phyloP scores from a whole-genome alignment of 2,329 filamentous ascomycete species.

The Coniochaeta ligniaria region DNA sequence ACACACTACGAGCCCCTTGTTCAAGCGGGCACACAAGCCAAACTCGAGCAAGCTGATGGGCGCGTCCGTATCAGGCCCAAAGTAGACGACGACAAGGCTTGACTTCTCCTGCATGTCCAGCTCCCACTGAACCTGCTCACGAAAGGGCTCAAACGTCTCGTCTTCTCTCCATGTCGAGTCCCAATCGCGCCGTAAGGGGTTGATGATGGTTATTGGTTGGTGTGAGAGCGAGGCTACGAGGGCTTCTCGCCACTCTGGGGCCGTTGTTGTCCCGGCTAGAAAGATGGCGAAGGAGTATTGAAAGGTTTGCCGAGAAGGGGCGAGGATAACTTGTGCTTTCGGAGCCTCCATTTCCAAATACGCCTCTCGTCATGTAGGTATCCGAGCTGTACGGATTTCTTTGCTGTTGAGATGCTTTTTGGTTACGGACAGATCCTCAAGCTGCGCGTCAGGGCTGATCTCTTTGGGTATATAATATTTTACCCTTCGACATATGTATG shows the following conservation, averaged over 20 bases:
- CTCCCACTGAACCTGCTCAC: slow-evolving; percentile 54
- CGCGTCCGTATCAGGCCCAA: slow-evolving; percentile 42
- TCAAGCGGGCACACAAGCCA: slow-evolving; percentile 38
- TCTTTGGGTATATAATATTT: no score
- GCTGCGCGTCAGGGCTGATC: no score
- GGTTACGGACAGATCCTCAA: neutral
- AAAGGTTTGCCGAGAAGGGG: neutral
- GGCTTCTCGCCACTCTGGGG: slow-evolving; percentile 42
- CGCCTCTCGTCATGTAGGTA: neutral
- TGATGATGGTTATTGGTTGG: slow-evolving; percentile 45
- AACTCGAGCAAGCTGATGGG: slow-evolving; percentile 55
- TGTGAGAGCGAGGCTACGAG: slow-evolving; percentile 33
- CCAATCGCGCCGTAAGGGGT: slow-evolving; percentile 52
- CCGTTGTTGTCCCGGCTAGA: slow-evolving; percentile 48
- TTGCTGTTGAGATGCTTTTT: neutral
- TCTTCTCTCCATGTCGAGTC: slow-evolving; percentile 45
- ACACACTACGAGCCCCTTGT: slow-evolving; percentile 46
- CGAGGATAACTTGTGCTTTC: slow-evolving; percentile 4
- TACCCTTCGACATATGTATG: no score
- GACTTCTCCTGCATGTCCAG: slow-evolving; percentile 46
- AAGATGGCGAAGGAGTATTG: slow-evolving; percentile 34
- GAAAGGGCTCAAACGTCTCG: slow-evolving; percentile 35
- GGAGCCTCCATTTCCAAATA: neutral
- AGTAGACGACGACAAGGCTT: slow-evolving; percentile 49
- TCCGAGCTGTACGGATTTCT: neutral